Conservation (phyloP, 495 filamentous ascomycete species). For the Pseudevernia furfuracea region DNA sequence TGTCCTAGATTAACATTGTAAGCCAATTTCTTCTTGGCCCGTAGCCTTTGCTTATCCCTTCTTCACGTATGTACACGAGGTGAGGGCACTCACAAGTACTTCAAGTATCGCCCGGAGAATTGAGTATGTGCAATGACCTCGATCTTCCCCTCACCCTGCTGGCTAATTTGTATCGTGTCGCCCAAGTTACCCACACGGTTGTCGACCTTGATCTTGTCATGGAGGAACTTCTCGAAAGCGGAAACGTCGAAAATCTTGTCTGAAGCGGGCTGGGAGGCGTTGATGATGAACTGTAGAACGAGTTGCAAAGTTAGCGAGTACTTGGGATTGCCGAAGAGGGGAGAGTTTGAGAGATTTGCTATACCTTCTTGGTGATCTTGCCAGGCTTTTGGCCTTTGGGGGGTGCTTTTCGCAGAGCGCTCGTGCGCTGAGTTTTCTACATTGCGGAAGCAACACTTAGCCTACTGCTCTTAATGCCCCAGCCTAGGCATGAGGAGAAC, state of each 20-base stretch:
- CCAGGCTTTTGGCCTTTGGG: constrained; percentile 49
- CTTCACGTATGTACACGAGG: neutral
- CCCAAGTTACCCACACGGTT: constrained; percentile 97
- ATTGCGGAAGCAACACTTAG: constrained; percentile 57
- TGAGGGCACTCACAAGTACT: constrained; percentile 77
- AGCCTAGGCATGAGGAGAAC: constrained; percentile 38
- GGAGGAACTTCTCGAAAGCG: constrained; percentile 98
- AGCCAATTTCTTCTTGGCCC: neutral
- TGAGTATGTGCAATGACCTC: constrained; percentile 95
- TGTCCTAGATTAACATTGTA: constrained; percentile 52
- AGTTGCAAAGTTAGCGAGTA: neutral
- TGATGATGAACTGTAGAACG: constrained; percentile 80
- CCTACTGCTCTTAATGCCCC: constrained; percentile 80
- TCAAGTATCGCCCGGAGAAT: constrained; percentile 97
- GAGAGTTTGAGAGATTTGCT: neutral
- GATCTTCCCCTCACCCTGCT: constrained; percentile 89
- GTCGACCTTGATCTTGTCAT: constrained; percentile 99
- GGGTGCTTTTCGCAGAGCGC: constrained; percentile 20
- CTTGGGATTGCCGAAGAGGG: neutral
- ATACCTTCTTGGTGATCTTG: constrained; percentile 63
- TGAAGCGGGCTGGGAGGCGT: constrained; percentile 89
- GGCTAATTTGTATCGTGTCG: constrained; percentile 82
- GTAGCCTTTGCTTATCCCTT: neutral
- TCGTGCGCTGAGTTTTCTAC: constrained; percentile 56
- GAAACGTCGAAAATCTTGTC: constrained; percentile 99